Evolutionary conservation across 371 early-diverging fungal genomes (phyloP), one percentile per base, ranked within the genome.

Genomic region (Apophysomyces elegans): DNA sequence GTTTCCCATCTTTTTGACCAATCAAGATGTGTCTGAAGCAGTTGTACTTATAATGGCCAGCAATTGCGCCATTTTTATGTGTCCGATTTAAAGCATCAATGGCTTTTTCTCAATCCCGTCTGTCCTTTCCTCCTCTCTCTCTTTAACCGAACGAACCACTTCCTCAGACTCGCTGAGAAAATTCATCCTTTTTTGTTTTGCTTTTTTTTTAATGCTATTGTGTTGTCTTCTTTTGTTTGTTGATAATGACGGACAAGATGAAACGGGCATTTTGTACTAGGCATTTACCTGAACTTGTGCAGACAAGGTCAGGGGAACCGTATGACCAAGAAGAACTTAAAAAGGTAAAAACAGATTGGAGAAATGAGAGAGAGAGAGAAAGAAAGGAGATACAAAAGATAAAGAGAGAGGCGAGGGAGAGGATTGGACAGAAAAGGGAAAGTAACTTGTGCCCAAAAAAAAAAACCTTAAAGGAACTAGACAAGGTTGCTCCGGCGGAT

Each of bases 401-500:
- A 26, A 26, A 26, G 32, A 26, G 32, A 1, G 32, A 26, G 3
- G 3, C 32, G 32, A 26, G 32, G 2, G 32, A 26, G 3, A 26
- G 32, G 32, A 26, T 26, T 26, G 32, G 32, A 26, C 3, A 1
- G 32, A 26, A 26, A 26, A 26, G 32, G 32, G 32, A 26, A 26
- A 26, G 32, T 26, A 26, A 26, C 32, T 26, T 26, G 32, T 26
- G 2, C 32, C 32, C 32, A 26, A 26, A 26, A 26, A 26, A 26
- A 26, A 26, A 26, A 26, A 26, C 32, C 32, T 26, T 26, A 26
- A 50, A 80, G 75, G 73, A 77, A 68, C 45, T 80, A 56, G 80
- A 77, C 35, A 44, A 50, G 13, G 63, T 87, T 5, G 80, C 87
- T n/a, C 67, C 64, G 36, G 63, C 65, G 32, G 86, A 81, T 64